phyloP scores from a whole-genome alignment of 305 asterid species.

The Solanum aculeatissimum region DNA sequence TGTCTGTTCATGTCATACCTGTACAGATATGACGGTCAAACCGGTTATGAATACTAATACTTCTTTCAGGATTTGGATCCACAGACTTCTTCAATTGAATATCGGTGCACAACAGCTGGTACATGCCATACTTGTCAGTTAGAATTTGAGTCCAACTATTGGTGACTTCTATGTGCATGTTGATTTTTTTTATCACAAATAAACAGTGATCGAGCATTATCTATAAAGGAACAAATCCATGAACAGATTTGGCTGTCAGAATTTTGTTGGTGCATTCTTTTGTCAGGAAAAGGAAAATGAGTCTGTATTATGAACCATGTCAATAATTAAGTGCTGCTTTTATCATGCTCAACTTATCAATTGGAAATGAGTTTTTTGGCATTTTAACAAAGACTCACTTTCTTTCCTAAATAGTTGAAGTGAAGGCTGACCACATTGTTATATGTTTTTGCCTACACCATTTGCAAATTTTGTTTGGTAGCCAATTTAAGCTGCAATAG shows the following conservation, averaged over 20 bases:
- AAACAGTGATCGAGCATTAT: neutral
- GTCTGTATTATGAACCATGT: neutral
- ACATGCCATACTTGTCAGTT: conserved; percentile 5
- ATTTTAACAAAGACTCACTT: neutral
- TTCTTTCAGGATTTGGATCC: conserved; percentile 83
- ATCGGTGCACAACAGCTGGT: conserved; percentile 95
- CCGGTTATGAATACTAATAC: neutral
- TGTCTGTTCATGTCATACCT: neutral
- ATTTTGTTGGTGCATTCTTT: neutral
- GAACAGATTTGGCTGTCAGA: too few relatives aligned
- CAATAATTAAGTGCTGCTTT: neutral
- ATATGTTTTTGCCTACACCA: neutral
- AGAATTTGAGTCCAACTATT: neutral
- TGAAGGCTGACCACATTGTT: neutral
- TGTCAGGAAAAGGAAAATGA: neutral
- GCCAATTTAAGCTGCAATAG: neutral
- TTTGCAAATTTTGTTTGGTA: neutral
- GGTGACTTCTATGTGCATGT: neutral
- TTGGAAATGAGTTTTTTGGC: neutral
- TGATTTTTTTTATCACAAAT: neutral
- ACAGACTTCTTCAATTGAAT: conserved; percentile 61
- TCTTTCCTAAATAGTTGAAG: neutral
- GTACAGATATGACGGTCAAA: neutral
- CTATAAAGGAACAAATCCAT: neutral
- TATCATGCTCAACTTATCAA: neutral